Evolutionary conservation across 164 flowering plant genomes (phyloP), one percentile per base, ranked within the genome.

Genomic region (Dillenia turbinata): DNA sequence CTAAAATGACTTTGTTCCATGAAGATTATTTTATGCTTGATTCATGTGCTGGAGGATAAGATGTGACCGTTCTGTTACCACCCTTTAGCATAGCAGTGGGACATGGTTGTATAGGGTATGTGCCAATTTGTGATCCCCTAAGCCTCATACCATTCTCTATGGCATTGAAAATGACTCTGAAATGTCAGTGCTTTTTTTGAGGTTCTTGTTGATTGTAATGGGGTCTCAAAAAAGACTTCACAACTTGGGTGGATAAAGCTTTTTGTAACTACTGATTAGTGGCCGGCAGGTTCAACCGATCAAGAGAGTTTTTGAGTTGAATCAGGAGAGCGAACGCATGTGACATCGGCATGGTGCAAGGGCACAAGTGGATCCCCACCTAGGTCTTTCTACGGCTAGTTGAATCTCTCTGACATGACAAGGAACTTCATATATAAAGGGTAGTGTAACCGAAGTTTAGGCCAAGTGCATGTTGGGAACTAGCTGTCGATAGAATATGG

Each of bases 51-150:
- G 44, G 60, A 57, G 44, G 60, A 57, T 57, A 44, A 57, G 60
- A 44, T 57, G 12, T 57, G 46, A 57, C 49, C 46, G 47, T 56
- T 44, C 19, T 26, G 44, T 12, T 57, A 49, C 49, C 60, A 57
- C 60, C 46, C 49, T 57, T 57, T 57, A 8, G 48, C 60, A 15
- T 57, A 49, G 60, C 49, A 57, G 14, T 57, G 60, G 60, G 60
- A 57, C 60, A 57, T 22, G 16, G 46, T 44, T 16, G n/a, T 44
- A 16, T 10, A 57, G 40, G 40, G 7, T 33, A 26, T 33, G 40
- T 33, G 40, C 6, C 40, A 33, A 33, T 33, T 33, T 33, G 40
- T 33, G 40, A 33, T 33, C 40, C 40, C 2, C 10, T 57, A 22
- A 56, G 5, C 9, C 17, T 56, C 44, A 24, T 33, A 56, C 45